phyloP scores from a whole-genome alignment of 192 early-diverging fungal species.

The Gonapodya prolifera region DNA sequence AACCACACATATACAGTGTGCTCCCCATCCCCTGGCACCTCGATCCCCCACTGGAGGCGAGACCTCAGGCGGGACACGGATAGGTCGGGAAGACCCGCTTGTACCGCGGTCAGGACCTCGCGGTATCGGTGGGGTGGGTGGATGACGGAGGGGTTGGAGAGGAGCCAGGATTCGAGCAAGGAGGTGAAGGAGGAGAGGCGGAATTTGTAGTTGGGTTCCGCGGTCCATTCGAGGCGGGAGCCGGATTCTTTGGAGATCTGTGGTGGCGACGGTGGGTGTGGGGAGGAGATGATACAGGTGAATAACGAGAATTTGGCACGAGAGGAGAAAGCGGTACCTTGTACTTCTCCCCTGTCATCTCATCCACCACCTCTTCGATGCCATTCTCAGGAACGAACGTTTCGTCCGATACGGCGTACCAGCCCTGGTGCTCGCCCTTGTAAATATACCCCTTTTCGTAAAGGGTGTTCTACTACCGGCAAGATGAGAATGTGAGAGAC shows the following conservation, averaged over 20 bases:
- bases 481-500: no score
- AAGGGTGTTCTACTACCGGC: constrained; percentile 37
- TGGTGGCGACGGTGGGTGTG: no score
- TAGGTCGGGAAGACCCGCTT: constrained; percentile 52
- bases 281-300: no score
- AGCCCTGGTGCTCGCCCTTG: constrained; percentile 81
- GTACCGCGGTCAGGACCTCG: constrained; percentile 54
- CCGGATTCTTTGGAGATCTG: constrained; percentile 70
- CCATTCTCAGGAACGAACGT: constrained; percentile 69
- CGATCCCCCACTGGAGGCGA: constrained; percentile 79
- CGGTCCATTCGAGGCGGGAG: constrained; percentile 73
- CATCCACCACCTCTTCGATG: constrained; percentile 46
- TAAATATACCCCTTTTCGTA: constrained; percentile 66
- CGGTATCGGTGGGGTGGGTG: constrained; percentile 39
- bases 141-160: constrained; percentile 50
- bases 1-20: constrained; percentile 98
- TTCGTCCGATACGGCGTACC: constrained; percentile 95
- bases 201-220: constrained; percentile 93
- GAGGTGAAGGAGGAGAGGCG: constrained; percentile 49
- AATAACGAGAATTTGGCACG: no score
- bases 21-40: constrained; percentile 69
- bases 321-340: no score
- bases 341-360: constrained; percentile 29
- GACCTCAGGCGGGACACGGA: constrained; percentile 72
- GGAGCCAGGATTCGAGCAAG: constrained; percentile 54